Conservation (phyloP, 2,329 filamentous ascomycete species). For the Colletotrichum sp. region DNA sequence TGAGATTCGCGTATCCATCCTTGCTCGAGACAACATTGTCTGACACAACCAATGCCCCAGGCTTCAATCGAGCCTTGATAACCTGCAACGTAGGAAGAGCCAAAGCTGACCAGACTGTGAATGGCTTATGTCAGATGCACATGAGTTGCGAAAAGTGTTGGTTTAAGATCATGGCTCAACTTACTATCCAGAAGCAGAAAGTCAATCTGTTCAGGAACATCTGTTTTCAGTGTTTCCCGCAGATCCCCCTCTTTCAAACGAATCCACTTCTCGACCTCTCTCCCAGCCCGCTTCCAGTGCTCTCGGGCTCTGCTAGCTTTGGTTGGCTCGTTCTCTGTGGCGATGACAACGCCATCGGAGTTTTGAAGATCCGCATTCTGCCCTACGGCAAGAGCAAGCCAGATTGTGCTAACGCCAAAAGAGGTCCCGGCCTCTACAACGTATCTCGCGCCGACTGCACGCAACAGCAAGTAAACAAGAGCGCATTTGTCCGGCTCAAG, state of each 20-base stretch:
- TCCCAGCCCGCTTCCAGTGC: slow-evolving; percentile 58
- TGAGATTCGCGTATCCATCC: slow-evolving; percentile 50
- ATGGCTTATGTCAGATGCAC: not conserved
- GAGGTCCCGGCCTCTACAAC: slow-evolving; percentile 67
- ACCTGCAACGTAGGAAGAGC: slow-evolving; percentile 56
- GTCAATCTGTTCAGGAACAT: slow-evolving; percentile 55
- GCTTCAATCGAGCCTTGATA: slow-evolving; percentile 47
- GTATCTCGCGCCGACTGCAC: slow-evolving; percentile 50
- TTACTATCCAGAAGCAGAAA: slow-evolving; percentile 66
- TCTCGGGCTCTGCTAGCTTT: slow-evolving; percentile 58
- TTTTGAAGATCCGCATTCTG: slow-evolving; percentile 42
- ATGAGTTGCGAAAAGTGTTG: not conserved
- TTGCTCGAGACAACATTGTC: slow-evolving; percentile 52
- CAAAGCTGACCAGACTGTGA: slow-evolving; percentile 59
- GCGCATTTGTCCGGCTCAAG: slow-evolving; percentile 64
- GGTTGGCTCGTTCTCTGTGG: slow-evolving; percentile 61
- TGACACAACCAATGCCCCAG: slow-evolving; percentile 52
- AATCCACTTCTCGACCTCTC: slow-evolving; percentile 53
- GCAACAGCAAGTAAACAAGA: slow-evolving; percentile 59
- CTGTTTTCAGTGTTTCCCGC: slow-evolving; percentile 53
- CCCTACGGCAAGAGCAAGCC: slow-evolving; percentile 61
- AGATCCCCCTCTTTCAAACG: slow-evolving; percentile 64
- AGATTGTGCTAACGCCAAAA: slow-evolving; percentile 68
- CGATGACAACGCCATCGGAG: slow-evolving; percentile 53
- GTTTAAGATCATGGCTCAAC: slow-evolving; percentile 29